Evolutionary conservation across 805 yeast genomes (phyloP).

Genomic region (Kodamaea kaohsiungensis): DNA sequence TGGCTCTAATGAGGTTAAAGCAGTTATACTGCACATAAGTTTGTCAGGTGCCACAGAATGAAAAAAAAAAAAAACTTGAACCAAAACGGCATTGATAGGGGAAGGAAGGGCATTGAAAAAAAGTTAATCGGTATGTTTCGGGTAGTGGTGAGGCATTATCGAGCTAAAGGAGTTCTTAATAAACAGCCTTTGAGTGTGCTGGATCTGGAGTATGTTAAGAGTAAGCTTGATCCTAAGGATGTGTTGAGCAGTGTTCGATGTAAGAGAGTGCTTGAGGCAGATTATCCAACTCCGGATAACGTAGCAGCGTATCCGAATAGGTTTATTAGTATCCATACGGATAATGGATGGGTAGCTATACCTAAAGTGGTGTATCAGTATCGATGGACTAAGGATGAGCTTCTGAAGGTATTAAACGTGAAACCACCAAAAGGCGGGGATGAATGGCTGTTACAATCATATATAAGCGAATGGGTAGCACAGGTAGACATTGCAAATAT

Average conservation of each 20-base stretch:
- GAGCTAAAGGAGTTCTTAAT: constrained; percentile 12
- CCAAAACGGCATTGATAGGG: not conserved
- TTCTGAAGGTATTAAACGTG: not conserved
- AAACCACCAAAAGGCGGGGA: not conserved
- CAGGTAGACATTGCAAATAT: constrained; percentile 9
- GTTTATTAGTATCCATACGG: constrained; percentile 18
- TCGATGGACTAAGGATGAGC: constrained; percentile 21
- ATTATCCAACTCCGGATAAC: constrained; percentile 13
- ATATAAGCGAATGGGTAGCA: constrained; percentile 19
- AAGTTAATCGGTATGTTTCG: not conserved
- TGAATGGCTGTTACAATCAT: not conserved
- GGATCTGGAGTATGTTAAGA: constrained; percentile 3
- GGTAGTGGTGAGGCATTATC: not conserved
- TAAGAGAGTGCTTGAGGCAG: not conserved
- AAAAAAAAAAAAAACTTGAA: too few species aligned
- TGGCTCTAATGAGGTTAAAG: not conserved
- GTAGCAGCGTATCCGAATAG: constrained; percentile 13
- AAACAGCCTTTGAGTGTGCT: not conserved
- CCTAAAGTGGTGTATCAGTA: constrained; percentile 18
- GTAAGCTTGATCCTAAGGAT: not conserved
- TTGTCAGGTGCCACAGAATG: not conserved
- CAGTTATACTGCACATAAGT: not conserved
- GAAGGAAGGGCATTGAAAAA: not conserved
- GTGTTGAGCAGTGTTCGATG: not conserved
- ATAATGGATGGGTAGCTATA: constrained; percentile 25